Evolutionary conservation across 2,329 filamentous ascomycete genomes (phyloP), one percentile per base, ranked within the genome.

Genomic region (Fusarium marasasianum): DNA sequence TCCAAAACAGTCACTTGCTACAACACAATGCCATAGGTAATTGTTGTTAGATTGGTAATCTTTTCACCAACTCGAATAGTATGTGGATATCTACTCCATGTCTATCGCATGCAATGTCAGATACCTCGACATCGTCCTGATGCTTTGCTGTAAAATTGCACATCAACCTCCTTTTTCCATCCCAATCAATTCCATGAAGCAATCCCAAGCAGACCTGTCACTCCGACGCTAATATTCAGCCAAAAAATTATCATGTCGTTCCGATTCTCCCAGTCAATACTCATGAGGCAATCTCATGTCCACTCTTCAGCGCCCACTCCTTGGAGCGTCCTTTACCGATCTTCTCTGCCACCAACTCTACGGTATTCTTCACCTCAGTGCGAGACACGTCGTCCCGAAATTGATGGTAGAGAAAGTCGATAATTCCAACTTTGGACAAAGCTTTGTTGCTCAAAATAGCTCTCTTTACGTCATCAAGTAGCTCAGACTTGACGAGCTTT

Each of bases 391-490:
- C 76, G 48, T 81, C 79, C 26, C 80, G 81, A 47, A 85, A 83
- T 63, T 82, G 80, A 41, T 83, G 79, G 44, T 83, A 84, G 24
- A 85, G 77, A 26, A 83, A 79, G 68, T 85, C 83, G 29, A 84
- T 75, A 37, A 85, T 84, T 66, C 83, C 83, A 31, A 81, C 78
- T 56, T 85, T 85, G 55, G 83, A 84, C 15, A 85, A 72, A 14
- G 80, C 78, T 53, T 81, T 82, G 72, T 85, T 83, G 44, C 82
- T 78, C 26, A 85, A 75, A 38, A 86, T 84, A 14, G 83, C 80
- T 63, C 81, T 79, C 74, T 86, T 86, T 58, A 86, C 78, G 37
- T 83, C 83, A 60, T 84, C 79, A 67, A 86, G 69, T 24, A 85
- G 76, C 69, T 85, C 83, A 9, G 80, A 72, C 69, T 84, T 82